Percentiles rank a stretch among this genome's conserved stretches.
Evolutionary conservation across 2,329 filamentous ascomycete species (phyloP).

Genomic region (Aspergillus versicolor): DNA sequence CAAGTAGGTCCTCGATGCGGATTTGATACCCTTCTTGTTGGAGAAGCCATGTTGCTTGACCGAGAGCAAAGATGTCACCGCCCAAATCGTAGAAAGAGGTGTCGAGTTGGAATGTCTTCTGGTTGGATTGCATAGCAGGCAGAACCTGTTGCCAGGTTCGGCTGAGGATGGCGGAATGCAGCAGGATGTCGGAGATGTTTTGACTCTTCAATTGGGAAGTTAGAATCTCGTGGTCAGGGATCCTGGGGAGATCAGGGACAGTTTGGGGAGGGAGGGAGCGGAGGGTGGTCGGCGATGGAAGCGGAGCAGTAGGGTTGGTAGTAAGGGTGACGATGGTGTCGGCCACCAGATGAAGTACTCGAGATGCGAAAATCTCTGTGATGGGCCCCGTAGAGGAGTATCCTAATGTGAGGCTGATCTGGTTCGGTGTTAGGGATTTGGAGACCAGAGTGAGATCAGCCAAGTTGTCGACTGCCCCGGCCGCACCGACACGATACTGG

Average conservation of each 20-base stretch:
- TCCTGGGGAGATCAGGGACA: constrained; percentile 26
- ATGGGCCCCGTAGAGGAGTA: constrained; percentile 38
- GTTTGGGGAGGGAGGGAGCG: constrained; percentile 31
- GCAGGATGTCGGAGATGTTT: constrained; percentile 39
- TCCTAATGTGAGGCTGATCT: constrained; percentile 36
- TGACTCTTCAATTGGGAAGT: constrained; percentile 37
- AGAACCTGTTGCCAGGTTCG: constrained; percentile 43
- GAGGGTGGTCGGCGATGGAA: constrained; percentile 35
- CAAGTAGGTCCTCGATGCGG: constrained; percentile 40
- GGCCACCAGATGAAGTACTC: constrained; percentile 41
- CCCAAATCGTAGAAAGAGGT: constrained; percentile 44
- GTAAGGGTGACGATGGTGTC: constrained; percentile 37
- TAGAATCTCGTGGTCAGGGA: constrained; percentile 27
- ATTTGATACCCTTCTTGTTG: constrained; percentile 41
- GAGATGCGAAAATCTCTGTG: constrained; percentile 37
- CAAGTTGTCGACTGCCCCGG: constrained; percentile 41
- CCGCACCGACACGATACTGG: constrained; percentile 40
- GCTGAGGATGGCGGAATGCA: constrained; percentile 40
- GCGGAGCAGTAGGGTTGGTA: constrained; percentile 32
- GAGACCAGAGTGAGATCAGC: constrained; percentile 42
- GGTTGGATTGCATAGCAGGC: constrained; percentile 17
- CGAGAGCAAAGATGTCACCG: constrained; percentile 43
- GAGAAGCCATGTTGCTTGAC: constrained; percentile 40
- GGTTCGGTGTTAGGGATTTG: constrained; percentile 28
- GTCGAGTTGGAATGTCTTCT: constrained; percentile 34